These are phyloP conservation scores for Setaria italica DNA, from an alignment of 202 grass and related monocot species.

Conservation along the genomic window DNA sequence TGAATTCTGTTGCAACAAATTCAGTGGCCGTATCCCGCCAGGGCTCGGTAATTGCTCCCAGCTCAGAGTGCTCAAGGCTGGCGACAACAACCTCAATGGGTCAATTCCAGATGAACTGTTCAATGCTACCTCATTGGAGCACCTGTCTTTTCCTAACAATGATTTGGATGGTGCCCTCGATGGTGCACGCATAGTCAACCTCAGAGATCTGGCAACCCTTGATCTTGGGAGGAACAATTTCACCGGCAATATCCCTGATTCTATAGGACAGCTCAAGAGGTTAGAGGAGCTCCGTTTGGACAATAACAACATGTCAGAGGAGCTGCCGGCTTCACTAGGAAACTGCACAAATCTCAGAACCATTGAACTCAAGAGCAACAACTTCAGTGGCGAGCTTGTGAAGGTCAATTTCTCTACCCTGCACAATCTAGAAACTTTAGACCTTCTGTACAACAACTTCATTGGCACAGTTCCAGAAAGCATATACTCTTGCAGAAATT, in stretches of 20 bases:
- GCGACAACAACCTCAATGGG: constrained; percentile 51
- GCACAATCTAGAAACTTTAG: constrained; percentile 43
- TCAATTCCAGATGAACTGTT: constrained; percentile 59
- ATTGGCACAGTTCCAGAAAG: constrained; percentile 55
- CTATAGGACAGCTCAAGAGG: constrained; percentile 42
- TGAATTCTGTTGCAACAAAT: constrained; percentile 50
- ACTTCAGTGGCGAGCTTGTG: constrained; percentile 22
- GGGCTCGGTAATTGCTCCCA: constrained; percentile 55
- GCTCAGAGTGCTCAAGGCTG: constrained; percentile 41
- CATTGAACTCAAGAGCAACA: constrained; percentile 36
- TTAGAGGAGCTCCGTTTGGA: constrained; percentile 34
- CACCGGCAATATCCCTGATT: constrained; percentile 17
- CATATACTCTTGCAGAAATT: constrained; percentile 52
- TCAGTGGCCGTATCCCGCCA: constrained; percentile 42
- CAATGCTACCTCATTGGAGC: constrained; percentile 34
- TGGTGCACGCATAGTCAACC: background rate
- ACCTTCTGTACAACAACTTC: constrained; percentile 43
- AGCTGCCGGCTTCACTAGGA: constrained; percentile 19
- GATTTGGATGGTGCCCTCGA: constrained; percentile 35
- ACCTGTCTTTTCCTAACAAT: constrained; percentile 52
- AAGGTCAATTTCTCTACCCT: constrained; percentile 60
- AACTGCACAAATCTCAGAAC: constrained; percentile 33
- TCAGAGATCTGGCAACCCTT: constrained; percentile 47
- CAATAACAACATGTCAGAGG: constrained; percentile 30
- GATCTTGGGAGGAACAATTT: constrained; percentile 60